A percentile compares a stretch with the other conserved stretches of the same genome.
phyloP scores from a whole-genome alignment of 495 filamentous ascomycete genomes.

The Daldinia decipiens region DNA sequence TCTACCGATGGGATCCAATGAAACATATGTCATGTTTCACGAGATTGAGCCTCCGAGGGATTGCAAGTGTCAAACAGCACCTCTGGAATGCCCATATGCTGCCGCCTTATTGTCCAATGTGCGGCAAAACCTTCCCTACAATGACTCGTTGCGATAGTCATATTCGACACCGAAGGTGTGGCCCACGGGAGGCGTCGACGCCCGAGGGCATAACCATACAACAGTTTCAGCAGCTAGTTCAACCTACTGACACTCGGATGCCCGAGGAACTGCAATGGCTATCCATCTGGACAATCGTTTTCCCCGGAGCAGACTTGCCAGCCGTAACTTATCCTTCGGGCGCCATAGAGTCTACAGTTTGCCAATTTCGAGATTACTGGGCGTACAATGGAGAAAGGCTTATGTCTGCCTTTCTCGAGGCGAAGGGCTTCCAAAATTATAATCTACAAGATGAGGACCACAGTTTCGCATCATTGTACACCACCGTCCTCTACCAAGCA shows the following conservation, averaged over 20 bases:
- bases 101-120: slow-evolving; percentile 36
- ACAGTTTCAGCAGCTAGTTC: slow-evolving; percentile 36
- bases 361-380: slow-evolving; percentile 36
- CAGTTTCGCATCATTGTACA: background rate
- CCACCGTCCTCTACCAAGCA: slow-evolving; percentile 2
- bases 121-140: slow-evolving; percentile 22
- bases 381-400: slow-evolving; percentile 25
- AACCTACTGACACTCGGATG: slow-evolving; percentile 2
- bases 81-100: slow-evolving; percentile 31
- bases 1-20: slow-evolving; percentile 19
- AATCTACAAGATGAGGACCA: slow-evolving; percentile 2
- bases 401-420: slow-evolving; percentile 25
- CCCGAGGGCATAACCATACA: slow-evolving; percentile 39
- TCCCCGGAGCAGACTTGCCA: slow-evolving; percentile 26
- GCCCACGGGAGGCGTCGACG: background rate
- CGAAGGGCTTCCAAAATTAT: background rate
- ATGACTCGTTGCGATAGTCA: slow-evolving; percentile 23
- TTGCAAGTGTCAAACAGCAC: slow-evolving; percentile 37
- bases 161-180: slow-evolving; percentile 24
- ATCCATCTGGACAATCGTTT: slow-evolving; percentile 37
- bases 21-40: slow-evolving; percentile 29
- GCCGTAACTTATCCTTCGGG: background rate
- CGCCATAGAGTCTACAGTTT: slow-evolving; percentile 25
- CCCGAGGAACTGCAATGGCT: slow-evolving; percentile 32
- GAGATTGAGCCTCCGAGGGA: slow-evolving; percentile 8